Conservation (phyloP, 139 green algal species). For the Coelastrella sp. region DNA sequence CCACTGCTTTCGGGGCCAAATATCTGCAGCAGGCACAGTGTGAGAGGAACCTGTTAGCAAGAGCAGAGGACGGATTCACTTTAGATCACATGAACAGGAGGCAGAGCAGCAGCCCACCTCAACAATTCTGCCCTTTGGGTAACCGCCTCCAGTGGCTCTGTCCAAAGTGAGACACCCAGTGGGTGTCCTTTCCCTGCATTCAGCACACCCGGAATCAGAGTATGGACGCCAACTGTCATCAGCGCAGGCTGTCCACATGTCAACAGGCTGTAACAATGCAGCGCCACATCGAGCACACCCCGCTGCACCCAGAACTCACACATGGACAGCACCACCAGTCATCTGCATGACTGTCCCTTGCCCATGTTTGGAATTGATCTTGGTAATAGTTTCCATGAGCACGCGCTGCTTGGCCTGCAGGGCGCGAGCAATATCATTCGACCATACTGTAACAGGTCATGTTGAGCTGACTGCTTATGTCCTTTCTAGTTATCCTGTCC, state of each 20-base stretch:
- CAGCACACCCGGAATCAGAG: no score
- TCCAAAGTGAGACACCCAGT: constrained; percentile 89
- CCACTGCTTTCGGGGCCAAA: constrained; percentile 94
- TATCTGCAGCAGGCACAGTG: constrained; percentile 66
- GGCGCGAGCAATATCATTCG: neutral
- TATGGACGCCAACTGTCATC: no score
- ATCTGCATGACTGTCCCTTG: constrained; percentile 82
- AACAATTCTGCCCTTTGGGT: constrained; percentile 87
- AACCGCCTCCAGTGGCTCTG: constrained; percentile 85
- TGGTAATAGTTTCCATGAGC: constrained; percentile 49
- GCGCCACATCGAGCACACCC: neutral
- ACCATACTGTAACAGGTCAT: no score
- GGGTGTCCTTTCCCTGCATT: constrained; percentile 58
- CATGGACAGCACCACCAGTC: constrained; percentile 46
- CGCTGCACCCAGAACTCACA: constrained; percentile 52
- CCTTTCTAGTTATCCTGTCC: no score
- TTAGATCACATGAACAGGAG: neutral
- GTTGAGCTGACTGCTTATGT: no score
- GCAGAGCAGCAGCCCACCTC: constrained; percentile 68
- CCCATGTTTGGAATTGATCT: constrained; percentile 65
- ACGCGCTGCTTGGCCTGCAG: constrained; percentile 25
- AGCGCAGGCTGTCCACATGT: neutral
- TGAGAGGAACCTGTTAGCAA: no score
- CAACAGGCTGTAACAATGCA: neutral
- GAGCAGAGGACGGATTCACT: neutral